Base-by-base conservation (phyloP, 768 basidiomycete genomes). In the Panellus pusillus region DNA sequence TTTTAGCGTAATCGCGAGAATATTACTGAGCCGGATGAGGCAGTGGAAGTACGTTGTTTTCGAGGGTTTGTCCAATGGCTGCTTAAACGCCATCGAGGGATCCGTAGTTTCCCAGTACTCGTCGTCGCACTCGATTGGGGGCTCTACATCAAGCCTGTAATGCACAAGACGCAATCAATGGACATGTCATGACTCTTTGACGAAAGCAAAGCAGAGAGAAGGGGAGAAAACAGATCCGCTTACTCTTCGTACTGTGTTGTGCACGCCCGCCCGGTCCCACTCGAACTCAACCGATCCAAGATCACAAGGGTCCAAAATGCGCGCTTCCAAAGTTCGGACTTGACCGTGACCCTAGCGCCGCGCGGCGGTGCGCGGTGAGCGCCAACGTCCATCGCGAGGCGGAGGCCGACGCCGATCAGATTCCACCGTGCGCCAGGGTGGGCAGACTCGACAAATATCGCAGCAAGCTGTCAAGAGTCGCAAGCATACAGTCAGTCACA, bases 241-340 rank as follows among this genome's bases (percentile, higher is more conserved):
- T 20, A 51, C 50, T 51, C 50, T 14, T 51, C 50, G 12, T 20
- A 24, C 12, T 51, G 50, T 9, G 42, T 51, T 20, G 42, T 36
- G 17, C 41, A 43, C 15, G 42, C 14, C 9, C 89, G 74, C 1
- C 90, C 90, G 24, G 86, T 74, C 11, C 72, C 70, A 0, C 77
- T 70, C 45, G 80, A 78, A 14, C 74, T 62, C 18, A 69, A 48
- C 38, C 80, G 66, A 60, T 84, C 82, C 37, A 79, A 63, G 18
- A 61, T 12, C 3, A 51, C 42, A 5, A 51, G 42, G 14, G 36
- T 78, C 81, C 83, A 85, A 60, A 84, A 85, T 7, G 77, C 80
- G 20, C 84, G 78, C 64, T 87, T 87, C 81, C 87, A 89, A 20
- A 87, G 75, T 66, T 93, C 89, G 47, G 83, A 77, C 58, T 90